These are phyloP conservation scores for Rhizophagus prolifer DNA, from an alignment of 192 early-diverging fungal genomes.

Conservation along the genomic window DNA sequence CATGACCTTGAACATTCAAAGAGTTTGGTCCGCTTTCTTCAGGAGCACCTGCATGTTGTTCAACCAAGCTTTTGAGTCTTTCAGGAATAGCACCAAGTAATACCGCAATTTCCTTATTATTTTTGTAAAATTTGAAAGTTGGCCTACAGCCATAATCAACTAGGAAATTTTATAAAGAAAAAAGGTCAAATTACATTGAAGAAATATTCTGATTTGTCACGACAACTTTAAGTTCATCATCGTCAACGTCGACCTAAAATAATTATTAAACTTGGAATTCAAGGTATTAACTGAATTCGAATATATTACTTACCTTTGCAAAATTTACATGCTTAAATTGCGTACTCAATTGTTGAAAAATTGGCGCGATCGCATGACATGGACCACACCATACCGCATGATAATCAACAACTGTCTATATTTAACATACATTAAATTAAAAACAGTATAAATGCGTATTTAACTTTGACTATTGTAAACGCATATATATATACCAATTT, in stretches of 20 bases:
- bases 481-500: conserved; percentile 20
- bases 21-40: conserved; percentile 37
- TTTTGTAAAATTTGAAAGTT: conserved; percentile 82
- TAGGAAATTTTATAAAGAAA: not conserved
- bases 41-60: conserved; percentile 56
- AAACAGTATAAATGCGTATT: not conserved
- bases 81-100: conserved; percentile 77
- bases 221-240: conserved; percentile 43
- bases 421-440: not conserved
- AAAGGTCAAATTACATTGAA: conserved; percentile 44
- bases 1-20: conserved; percentile 48
- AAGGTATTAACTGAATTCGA: not conserved
- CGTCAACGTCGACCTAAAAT: conserved; percentile 48
- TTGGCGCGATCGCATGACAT: conserved; percentile 55
- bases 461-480: no score
- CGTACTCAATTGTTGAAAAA: conserved; percentile 48
- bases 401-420: conserved; percentile 57
- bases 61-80: conserved; percentile 68
- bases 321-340: conserved; percentile 51
- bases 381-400: conserved; percentile 51
- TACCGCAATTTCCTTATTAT: conserved; percentile 71
- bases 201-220: conserved; percentile 42
- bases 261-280: not conserved
- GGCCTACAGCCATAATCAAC: conserved; percentile 56
- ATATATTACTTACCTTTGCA: conserved; percentile 43